Base-by-base conservation (phyloP, 2,329 filamentous ascomycete species). In the Ceratocystis huliohia region DNA sequence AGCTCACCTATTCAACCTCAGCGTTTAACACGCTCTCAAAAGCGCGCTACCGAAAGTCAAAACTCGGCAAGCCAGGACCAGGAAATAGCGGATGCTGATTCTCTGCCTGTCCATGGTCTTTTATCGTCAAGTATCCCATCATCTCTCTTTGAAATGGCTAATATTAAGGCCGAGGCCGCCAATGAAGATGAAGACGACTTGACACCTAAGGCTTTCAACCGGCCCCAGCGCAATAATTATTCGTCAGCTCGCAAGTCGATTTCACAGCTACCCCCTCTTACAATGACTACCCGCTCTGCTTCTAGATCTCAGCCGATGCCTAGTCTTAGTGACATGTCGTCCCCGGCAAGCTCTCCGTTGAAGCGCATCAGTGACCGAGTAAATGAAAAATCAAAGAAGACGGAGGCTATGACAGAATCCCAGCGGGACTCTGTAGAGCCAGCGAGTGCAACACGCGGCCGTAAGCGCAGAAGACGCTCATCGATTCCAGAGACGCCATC, bases 1-100 rank as follows among this genome's bases (percentile, higher is more conserved):
- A 80, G 78, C 10, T 83, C 82, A 2, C 83, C 83, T 1, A 72
- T 73, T 28, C 65, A 68, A 17, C 63, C 65, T 2, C 50, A 61
- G 30, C 66, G 66, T n/a, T 41, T 68, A 20, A 68, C 66, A 5
- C 22, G 66, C 17, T 66, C 66, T 10, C 64, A 61, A 20, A 63
- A 61, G 13, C 64, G 66, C 8, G 64, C 64, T 8, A 5, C 64
- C 25, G 33, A 63, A 30, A 37, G 53, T 3, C 22, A 25, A 7
- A 46, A 37, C 5, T 37, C 50, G 28, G 15, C 57, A 46, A 61
- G 25, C 45, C 61, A 59, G 46, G 65, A 67, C 25, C 56, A 62
- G 7, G 45, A 65, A 13, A 63, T 61, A 20, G 46, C 41, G 8
- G 68, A 62, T 30, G 64, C 61, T 2, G 56, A 64, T 44, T 50